A percentile compares a stretch with the other conserved stretches of the same genome.
Evolutionary conservation across 176 grass and related monocot species (phyloP).

Genomic region (Pharus latifolius): DNA sequence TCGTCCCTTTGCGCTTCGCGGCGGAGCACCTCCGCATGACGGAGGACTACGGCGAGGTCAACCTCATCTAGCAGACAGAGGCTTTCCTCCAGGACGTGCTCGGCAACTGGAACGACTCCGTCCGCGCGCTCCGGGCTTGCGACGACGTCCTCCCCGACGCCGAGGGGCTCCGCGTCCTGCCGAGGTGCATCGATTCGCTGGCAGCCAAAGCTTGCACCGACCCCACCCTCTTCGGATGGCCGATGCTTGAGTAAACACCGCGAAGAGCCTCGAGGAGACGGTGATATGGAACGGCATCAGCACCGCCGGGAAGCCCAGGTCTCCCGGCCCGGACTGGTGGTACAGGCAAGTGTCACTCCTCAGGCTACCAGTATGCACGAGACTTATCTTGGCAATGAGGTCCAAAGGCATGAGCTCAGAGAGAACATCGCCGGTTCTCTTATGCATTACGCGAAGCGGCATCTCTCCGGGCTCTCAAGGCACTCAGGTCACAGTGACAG

Average conservation of each 20-base stretch:
- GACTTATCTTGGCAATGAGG: constrained; percentile 49
- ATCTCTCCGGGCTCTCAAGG: constrained; percentile 45
- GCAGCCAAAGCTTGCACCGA: constrained; percentile 61
- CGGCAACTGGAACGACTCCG: constrained; percentile 38
- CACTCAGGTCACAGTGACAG: constrained; percentile 4
- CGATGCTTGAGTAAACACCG: constrained; percentile 39
- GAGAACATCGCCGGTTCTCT: constrained; percentile 57
- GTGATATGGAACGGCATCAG: constrained; percentile 56
- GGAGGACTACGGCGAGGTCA: constrained; percentile 44
- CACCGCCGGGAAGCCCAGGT: constrained; percentile 17
- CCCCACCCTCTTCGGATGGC: constrained; percentile 56
- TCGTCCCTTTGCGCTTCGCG: constrained; percentile 45
- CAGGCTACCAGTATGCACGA: constrained; percentile 51
- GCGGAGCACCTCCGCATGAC: constrained; percentile 63
- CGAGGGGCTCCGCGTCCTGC: constrained; percentile 54
- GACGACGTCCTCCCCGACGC: constrained; percentile 37
- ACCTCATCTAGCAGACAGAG: constrained; percentile 55
- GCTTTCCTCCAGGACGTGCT: constrained; percentile 44
- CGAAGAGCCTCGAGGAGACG: constrained; percentile 25
- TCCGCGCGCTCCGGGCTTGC: constrained; percentile 41
- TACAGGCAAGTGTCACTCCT: constrained; percentile 56
- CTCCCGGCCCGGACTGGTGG: constrained; percentile 62
- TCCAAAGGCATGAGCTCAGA: constrained; percentile 53
- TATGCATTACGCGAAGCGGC: constrained; percentile 55
- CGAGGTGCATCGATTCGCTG: constrained; percentile 60